A percentile compares a stretch with the other conserved stretches of the same genome.
Conservation (phyloP, 768 basidiomycete species). For the Macrocybe gigantea region DNA sequence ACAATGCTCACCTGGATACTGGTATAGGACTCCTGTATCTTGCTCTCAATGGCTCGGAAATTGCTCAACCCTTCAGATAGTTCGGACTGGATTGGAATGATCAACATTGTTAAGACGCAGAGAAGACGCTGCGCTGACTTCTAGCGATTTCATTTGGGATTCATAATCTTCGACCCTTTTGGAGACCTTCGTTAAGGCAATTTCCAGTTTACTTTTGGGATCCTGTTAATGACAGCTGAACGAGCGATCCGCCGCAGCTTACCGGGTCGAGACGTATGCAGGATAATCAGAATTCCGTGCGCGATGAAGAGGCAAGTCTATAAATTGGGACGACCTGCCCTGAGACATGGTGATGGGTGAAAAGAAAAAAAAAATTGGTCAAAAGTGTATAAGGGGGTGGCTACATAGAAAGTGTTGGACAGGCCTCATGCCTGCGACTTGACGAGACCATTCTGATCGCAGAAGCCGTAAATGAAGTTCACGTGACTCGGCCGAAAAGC, state of each 20-base stretch:
- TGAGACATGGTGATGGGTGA: conserved; percentile 13
- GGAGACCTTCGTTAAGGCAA: conserved; percentile 38
- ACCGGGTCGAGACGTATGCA: conserved; percentile 16
- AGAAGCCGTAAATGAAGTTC: conserved; percentile 27
- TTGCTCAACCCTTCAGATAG: conserved; percentile 69
- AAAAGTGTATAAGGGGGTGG: neutral
- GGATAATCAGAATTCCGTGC: conserved; percentile 9
- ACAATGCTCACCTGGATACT: conserved; percentile 47
- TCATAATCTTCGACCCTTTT: conserved; percentile 45
- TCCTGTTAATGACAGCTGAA: neutral
- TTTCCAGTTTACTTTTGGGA: conserved; percentile 36
- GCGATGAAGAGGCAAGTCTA: conserved; percentile 6
- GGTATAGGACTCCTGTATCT: conserved; percentile 58
- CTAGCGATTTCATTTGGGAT: conserved; percentile 54
- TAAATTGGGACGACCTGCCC: conserved; percentile 9
- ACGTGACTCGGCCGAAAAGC: conserved; percentile 17
- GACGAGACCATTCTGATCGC: conserved; percentile 19
- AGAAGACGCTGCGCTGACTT: conserved; percentile 29
- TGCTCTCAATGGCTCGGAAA: conserved; percentile 66
- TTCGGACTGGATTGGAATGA: conserved; percentile 38
- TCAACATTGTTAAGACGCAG: conserved; percentile 2
- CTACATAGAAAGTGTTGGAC: neutral
- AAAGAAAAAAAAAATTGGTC: conserved; percentile 4
- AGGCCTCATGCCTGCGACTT: conserved; percentile 9
- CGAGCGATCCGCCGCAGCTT: neutral